phyloP scores from a whole-genome alignment of 169 alveolate genomes.

The Eimeria necatrix region DNA sequence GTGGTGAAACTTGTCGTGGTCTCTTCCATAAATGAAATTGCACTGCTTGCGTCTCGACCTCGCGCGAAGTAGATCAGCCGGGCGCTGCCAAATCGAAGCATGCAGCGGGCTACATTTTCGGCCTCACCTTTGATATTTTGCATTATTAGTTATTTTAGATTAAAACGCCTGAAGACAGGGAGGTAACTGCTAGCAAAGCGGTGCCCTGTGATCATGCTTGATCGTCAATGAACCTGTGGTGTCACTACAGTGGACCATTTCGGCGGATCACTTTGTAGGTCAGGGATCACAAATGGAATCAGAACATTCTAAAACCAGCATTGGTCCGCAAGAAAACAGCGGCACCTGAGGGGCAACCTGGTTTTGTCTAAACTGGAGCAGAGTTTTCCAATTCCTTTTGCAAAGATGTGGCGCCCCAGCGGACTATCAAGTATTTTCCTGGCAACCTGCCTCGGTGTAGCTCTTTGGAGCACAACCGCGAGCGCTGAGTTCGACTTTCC shows the following conservation, averaged over 20 bases:
- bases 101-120: too few species aligned
- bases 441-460: conserved; percentile 68
- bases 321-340: conserved; percentile 73
- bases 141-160: neutral
- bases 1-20: too few species aligned
- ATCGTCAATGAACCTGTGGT: neutral
- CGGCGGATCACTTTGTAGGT: conserved; percentile 8
- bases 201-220: neutral
- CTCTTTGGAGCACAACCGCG: conserved; percentile 49
- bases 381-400: neutral
- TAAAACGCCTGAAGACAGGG: neutral
- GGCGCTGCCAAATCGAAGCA: too few species aligned
- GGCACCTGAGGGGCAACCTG: conserved; percentile 78
- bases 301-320: conserved; percentile 75
- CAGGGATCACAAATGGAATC: conserved; percentile 51
- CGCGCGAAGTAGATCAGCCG: too few species aligned
- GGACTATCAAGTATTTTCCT: conserved; percentile 60
- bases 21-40: too few species aligned
- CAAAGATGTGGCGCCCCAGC: conserved; percentile 75
- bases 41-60: too few species aligned
- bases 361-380: conserved; percentile 17
- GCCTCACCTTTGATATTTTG: too few species aligned
- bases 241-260: conserved; percentile 60
- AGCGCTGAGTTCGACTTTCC: conserved; percentile 73
- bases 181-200: neutral